phyloP scores from a whole-genome alignment of 441 rosid species.

The Raphanus hybrid region DNA sequence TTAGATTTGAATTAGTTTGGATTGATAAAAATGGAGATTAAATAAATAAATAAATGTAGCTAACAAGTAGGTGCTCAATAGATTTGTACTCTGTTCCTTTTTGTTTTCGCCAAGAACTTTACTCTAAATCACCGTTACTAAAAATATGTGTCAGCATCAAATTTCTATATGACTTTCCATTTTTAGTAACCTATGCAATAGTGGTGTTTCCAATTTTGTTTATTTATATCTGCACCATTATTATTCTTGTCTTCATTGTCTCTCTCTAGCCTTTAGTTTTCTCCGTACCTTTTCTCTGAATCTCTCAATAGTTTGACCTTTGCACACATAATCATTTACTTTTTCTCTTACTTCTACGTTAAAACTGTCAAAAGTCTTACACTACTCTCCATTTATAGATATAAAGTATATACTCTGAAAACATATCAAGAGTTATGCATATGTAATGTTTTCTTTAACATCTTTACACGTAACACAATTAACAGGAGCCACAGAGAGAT shows the following conservation, averaged over 20 bases:
- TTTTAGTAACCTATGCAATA: constrained; percentile 21
- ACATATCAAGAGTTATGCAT: no score
- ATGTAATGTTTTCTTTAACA: background rate
- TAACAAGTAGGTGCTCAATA: constrained; percentile 30
- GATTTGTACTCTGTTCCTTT: constrained; percentile 5
- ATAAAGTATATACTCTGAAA: no score
- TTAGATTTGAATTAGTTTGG: background rate
- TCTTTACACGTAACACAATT: constrained; percentile 28
- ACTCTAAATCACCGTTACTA: constrained; percentile 16
- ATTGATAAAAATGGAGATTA: background rate
- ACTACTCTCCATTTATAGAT: no score
- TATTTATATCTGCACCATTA: background rate
- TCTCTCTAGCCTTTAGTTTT: constrained; percentile 8
- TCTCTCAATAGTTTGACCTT: constrained; percentile 15
- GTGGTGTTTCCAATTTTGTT: background rate
- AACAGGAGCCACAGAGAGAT: constrained; percentile 82
- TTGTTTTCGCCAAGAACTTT: background rate
- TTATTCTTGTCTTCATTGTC: background rate
- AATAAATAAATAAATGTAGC: constrained; percentile 19
- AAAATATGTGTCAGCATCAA: constrained; percentile 33
- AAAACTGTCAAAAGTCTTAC: background rate
- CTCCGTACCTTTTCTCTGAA: constrained; percentile 12
- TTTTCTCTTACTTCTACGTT: constrained; percentile 3
- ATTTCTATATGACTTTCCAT: constrained; percentile 6
- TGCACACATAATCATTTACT: constrained; percentile 24